Base-by-base conservation (phyloP, 164 flowering plant genomes). In the Stephania japonica region DNA sequence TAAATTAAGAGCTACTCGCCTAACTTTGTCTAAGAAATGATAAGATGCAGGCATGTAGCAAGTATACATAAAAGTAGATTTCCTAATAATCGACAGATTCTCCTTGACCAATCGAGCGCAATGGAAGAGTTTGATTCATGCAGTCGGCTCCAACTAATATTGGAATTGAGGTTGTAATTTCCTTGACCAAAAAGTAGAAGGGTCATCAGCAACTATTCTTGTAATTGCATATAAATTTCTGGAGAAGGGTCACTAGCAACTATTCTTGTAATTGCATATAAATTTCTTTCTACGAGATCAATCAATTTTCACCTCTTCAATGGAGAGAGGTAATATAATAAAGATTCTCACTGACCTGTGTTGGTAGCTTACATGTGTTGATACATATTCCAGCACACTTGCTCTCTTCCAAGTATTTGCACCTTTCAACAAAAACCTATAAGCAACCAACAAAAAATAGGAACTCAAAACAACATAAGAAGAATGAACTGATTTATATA, bases 331-430 rank as follows among this genome's bases (percentile, higher is more conserved):
- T 50, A 16, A 72, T 44, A 72, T 23, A 61, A 38, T 42, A 16
- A 56, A 12, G 49, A 10, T 16, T 26, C 38, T 44, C 18, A 78
- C 86, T 69, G 14, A 91, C 98, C 95, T 94, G 99, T 42, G 99
- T 92, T 42, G 99, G 98, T 72, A 92, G 87, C 77, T 94, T 94
- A 72, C 99, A 94, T 6, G 99, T 92, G 70, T 94, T 90, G 47
- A 87, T 77, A 68, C 99, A 94, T 70, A 91, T 81, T 14, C 97
- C 98, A 1, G 89, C 87, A 67, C 99, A 95, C 82, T 92, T 95
- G 85, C 98, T 91, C 79, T 92, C 94, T 78, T 92, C 98, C 75
- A 95, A 77, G 65, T 92, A 95, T 82, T 87, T 92, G 88, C 99
- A 95, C 78, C 84, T 91, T 76, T 92, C 96, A 2, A 95, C 97